Percentiles rank a stretch among this genome's conserved stretches.
Evolutionary conservation across 352 stramenopile species (phyloP).

Genomic region (Phytophthora colocasiae): DNA sequence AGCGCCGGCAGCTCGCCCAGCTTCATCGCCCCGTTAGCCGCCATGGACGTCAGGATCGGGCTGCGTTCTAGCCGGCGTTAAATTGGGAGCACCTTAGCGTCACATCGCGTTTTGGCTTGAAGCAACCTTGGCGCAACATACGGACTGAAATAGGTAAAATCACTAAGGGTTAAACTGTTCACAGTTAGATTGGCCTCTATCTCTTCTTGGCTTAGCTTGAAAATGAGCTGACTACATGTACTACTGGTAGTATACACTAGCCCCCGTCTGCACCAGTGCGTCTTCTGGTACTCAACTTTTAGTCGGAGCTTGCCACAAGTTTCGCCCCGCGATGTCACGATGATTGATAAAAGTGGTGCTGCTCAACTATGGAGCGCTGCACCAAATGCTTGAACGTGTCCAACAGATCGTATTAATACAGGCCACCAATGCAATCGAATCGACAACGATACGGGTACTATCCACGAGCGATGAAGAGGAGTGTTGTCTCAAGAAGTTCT

Average conservation of each 20-base stretch:
- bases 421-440: conserved; percentile 6
- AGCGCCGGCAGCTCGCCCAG: conserved; percentile 63
- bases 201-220: too few species aligned
- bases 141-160: too few species aligned
- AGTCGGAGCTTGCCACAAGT: conserved; percentile 10
- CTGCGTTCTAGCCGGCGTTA: conserved; percentile 18
- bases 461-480: conserved; percentile 18
- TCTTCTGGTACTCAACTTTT: too few species aligned
- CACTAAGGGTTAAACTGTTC: too few species aligned
- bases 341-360: conserved; percentile 4
- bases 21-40: conserved; percentile 44
- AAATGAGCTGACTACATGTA: too few species aligned
- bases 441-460: conserved; percentile 8
- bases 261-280: too few species aligned
- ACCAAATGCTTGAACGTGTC: background rate
- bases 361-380: conserved; percentile 7
- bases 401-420: conserved; percentile 1
- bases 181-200: too few species aligned
- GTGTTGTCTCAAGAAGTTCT: conserved; percentile 4
- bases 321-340: conserved; percentile 10
- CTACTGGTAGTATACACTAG: too few species aligned
- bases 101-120: conserved; percentile 1
- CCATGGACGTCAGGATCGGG: conserved; percentile 32
- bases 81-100: conserved; percentile 9
- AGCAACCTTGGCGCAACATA: conserved; percentile 15